These are phyloP conservation scores for Diaporthe caulivora DNA, from an alignment of 2,329 filamentous ascomycete genomes.

Conservation along the genomic window DNA sequence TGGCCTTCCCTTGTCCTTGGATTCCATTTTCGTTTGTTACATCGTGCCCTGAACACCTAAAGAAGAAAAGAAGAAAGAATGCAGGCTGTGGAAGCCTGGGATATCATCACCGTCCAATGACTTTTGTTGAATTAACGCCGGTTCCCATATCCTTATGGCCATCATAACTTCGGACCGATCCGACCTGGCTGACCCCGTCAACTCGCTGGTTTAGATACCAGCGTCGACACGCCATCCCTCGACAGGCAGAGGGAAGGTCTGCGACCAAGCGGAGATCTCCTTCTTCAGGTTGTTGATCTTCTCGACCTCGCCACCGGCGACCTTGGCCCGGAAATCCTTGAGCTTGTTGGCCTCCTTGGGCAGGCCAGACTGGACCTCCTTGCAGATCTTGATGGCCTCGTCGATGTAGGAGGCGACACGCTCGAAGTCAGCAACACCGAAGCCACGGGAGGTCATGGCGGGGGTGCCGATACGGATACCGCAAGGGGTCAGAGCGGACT, in stretches of 20 bases:
- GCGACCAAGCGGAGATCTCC: conserved; percentile 91
- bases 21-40: conserved; percentile 15
- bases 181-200: conserved; percentile 21
- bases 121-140: conserved; percentile 41
- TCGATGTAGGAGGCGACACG: conserved; percentile 92
- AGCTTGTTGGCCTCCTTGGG: conserved; percentile 99
- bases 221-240: conserved; percentile 76
- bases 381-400: conserved; percentile 87
- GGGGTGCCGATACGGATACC: conserved; percentile 97
- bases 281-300: conserved; percentile 89
- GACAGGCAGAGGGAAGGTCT: conserved; percentile 91
- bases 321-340: conserved; percentile 98
- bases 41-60: conserved; percentile 21
- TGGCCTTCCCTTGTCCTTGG: conserved; percentile 40
- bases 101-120: conserved; percentile 41
- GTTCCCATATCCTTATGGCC: conserved; percentile 35
- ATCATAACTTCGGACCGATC: conserved; percentile 34
- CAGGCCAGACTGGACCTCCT: conserved; percentile 84
- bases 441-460: conserved; percentile 96
- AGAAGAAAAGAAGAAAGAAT: conserved; percentile 27
- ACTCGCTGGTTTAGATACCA: conserved; percentile 60
- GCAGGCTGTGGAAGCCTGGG: conserved; percentile 40
- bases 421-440: conserved; percentile 92
- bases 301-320: conserved; percentile 79
- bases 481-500: conserved; percentile 92